A percentile compares a stretch with the other conserved stretches of the same genome.
phyloP scores from a whole-genome alignment of 1,284 basidiomycete genomes.

The Puccinia novopanici region DNA sequence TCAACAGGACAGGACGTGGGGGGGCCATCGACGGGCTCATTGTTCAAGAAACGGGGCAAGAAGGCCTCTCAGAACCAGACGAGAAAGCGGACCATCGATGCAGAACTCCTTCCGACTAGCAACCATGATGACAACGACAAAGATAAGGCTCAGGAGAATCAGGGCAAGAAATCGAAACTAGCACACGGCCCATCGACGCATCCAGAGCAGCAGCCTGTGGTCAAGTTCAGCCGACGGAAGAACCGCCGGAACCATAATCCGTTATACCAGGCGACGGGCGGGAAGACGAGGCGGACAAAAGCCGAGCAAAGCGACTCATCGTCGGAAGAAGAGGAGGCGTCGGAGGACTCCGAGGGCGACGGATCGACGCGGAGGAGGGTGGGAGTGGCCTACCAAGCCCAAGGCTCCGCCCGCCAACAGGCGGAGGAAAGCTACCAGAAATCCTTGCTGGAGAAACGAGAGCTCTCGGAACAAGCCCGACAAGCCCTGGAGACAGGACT shows the following conservation, averaged over 20 bases:
- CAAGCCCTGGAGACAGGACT: neutral
- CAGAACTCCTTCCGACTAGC: neutral
- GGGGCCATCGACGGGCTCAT: neutral
- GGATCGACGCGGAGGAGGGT: conserved; percentile 35
- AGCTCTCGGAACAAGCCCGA: neutral
- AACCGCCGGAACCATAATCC: neutral
- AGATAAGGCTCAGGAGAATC: neutral
- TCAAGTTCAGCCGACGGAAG: conserved; percentile 12
- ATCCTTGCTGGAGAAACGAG: conserved; percentile 24
- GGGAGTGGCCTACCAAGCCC: conserved; percentile 16
- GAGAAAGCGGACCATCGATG: conserved; percentile 14
- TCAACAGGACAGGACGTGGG: neutral
- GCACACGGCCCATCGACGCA: neutral
- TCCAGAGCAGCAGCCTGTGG: neutral
- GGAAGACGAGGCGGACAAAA: neutral
- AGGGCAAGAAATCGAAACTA: conserved; percentile 3
- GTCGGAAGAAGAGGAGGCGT: conserved; percentile 55
- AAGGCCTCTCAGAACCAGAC: conserved; percentile 15
- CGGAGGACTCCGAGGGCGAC: conserved; percentile 54
- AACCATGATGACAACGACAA: conserved; percentile 5
- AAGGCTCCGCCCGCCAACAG: conserved; percentile 50
- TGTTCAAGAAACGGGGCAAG: conserved; percentile 11
- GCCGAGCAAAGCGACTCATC: neutral
- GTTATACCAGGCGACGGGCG: neutral
- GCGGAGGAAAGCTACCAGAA: conserved; percentile 51